Base-by-base conservation (phyloP, 768 basidiomycete species). In the Floccularia luteovirens region DNA sequence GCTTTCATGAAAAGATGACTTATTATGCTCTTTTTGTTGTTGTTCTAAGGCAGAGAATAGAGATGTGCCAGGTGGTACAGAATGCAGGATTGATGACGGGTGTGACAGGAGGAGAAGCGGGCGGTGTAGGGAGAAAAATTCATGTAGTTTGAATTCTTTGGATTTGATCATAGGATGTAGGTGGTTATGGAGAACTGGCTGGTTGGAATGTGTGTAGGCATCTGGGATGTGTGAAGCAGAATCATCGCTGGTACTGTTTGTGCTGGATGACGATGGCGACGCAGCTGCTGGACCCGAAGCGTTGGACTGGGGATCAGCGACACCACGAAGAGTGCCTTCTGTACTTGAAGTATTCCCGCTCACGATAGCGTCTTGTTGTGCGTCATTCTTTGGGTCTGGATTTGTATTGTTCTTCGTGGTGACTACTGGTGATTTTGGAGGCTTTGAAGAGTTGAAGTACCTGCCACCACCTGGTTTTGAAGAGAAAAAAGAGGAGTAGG, bases 101-200 rank as follows among this genome's bases (percentile, higher is more conserved):
- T 80, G 73, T 21, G 72, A 62, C 31, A 90, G 67, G 25, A 85
- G 73, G 16, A 90, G 74, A 2, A 90, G 67, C 1, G 88, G 88
- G 10, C 88, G 75, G 51, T 90, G 80, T 23, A 88, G 64, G 2
- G 88, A 76, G 62, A 91, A 90, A 61, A 91, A 90, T 39, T 85
- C 82, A 54, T 90, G 86, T 8, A 89, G 70, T 52, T 79, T 83
- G 59, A 84, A 79, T 48, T 85, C 84, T 46, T 79, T 76, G 8
- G 80, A 55, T 39, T 69, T 75, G 41, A 89, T 50, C 19, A 71
- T 48, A 1, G 79, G 81, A 47, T 86, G 82, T 8, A 62, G 47
- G 23, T 38, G 44, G 35, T 48, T 44, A 32, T 53, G 38, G 17
- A 47, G 36, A 34, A 43, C 43, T 1, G 38, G 43, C 3, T 45